Percentiles rank a stretch among this genome's conserved stretches.
Conservation (phyloP, 2,329 filamentous ascomycete genomes). For the Neofusicoccum cordaticola region DNA sequence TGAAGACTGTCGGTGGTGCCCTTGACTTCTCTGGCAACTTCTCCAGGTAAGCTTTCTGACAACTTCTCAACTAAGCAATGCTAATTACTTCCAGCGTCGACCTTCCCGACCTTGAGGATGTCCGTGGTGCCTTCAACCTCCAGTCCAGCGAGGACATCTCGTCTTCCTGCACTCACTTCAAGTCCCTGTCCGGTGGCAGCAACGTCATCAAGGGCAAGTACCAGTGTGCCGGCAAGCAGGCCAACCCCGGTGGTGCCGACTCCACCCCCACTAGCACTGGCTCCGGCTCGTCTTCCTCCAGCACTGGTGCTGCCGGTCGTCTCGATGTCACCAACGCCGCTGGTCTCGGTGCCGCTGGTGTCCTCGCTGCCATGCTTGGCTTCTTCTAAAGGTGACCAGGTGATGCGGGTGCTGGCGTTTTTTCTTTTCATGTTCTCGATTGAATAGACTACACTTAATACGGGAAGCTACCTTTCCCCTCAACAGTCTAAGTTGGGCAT, state of each 20-base stretch:
- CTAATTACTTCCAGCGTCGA: conserved; percentile 58
- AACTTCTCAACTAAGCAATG: background rate
- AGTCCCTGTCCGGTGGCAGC: conserved; percentile 37
- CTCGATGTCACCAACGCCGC: conserved; percentile 39
- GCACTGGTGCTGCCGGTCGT: conserved; percentile 38
- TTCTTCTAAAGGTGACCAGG: conserved; percentile 40
- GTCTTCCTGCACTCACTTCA: conserved; percentile 41
- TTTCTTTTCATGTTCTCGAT: conserved; percentile 23
- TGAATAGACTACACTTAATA: conserved; percentile 38
- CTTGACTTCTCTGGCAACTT: conserved; percentile 85
- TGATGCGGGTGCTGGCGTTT: conserved; percentile 34
- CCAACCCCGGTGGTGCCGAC: conserved; percentile 36
- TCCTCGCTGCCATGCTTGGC: conserved; percentile 48
- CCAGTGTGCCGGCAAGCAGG: conserved; percentile 41
- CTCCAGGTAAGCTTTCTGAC: conserved; percentile 61
- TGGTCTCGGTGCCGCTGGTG: conserved; percentile 45
- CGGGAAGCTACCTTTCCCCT: background rate
- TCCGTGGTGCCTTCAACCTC: conserved; percentile 52
- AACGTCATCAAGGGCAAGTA: conserved; percentile 43
- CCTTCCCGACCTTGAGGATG: conserved; percentile 56
- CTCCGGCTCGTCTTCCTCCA: conserved; percentile 22
- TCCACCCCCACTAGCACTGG: conserved; percentile 33
- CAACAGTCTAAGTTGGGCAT: conserved; percentile 12
- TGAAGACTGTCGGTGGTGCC: conserved; percentile 71
- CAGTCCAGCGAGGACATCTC: conserved; percentile 45